These are phyloP conservation scores for Myochromella boudieri DNA, from an alignment of 768 basidiomycete genomes.

Conservation along the genomic window DNA sequence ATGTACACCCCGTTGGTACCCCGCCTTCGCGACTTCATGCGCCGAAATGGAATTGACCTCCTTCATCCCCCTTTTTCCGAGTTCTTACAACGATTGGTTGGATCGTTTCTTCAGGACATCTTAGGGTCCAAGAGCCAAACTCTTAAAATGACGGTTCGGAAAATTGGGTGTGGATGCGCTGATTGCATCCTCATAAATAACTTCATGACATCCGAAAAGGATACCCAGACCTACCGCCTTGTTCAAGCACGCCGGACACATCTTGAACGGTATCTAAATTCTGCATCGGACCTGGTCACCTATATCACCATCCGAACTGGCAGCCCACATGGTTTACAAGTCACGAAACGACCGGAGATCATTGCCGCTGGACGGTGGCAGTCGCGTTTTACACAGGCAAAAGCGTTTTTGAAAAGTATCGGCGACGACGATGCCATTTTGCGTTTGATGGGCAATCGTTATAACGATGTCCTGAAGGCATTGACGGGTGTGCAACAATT, in stretches of 20 bases:
- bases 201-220: constrained; percentile 21
- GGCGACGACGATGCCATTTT: constrained; percentile 24
- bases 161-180: constrained; percentile 31
- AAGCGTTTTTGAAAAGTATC: constrained; percentile 25
- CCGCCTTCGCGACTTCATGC: constrained; percentile 20
- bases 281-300: constrained; percentile 24
- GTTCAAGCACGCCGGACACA: constrained; percentile 22
- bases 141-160: constrained; percentile 18
- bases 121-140: constrained; percentile 22
- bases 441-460: constrained; percentile 30
- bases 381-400: constrained; percentile 22
- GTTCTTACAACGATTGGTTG: constrained; percentile 28
- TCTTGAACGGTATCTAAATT: constrained; percentile 19
- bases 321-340: constrained; percentile 26
- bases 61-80: constrained; percentile 26
- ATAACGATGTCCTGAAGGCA: constrained; percentile 28
- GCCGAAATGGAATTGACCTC: constrained; percentile 15
- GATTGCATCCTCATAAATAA: constrained; percentile 27
- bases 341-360: constrained; percentile 26
- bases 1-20: constrained; percentile 27
- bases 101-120: constrained; percentile 25
- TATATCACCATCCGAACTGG: constrained; percentile 22
- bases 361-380: constrained; percentile 22
- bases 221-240: constrained; percentile 18
- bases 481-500: constrained; percentile 15